These are phyloP conservation scores for Cardiospermum halicacabum DNA, from an alignment of 345 rosid species.

Conservation along the genomic window DNA sequence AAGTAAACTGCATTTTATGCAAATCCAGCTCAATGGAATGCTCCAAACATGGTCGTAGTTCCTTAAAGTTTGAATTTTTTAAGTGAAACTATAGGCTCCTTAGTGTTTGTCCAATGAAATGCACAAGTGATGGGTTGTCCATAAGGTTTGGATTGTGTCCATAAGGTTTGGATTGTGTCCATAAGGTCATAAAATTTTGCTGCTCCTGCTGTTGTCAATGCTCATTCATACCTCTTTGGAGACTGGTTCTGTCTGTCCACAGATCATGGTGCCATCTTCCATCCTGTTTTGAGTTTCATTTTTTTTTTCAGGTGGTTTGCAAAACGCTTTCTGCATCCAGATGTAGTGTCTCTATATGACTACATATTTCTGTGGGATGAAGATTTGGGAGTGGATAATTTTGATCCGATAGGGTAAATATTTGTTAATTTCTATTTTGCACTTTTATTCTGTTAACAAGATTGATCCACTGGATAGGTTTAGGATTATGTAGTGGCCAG, in stretches of 20 bases:
- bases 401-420: constrained; percentile 78
- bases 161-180: constrained; percentile 2
- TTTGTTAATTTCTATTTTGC: constrained; percentile 2
- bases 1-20: no score
- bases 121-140: no score
- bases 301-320: constrained; percentile 87
- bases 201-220: background rate
- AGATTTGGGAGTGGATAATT: constrained; percentile 86
- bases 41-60: no score
- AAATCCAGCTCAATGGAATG: no score
- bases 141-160: constrained; percentile 4
- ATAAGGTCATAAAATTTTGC: background rate
- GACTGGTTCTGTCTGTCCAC: background rate
- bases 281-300: background rate
- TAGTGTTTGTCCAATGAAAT: no score
- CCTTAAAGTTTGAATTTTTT: background rate
- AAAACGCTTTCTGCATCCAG: constrained; percentile 94
- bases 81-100: no score
- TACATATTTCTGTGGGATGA: constrained; percentile 97
- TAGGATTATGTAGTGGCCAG: no score
- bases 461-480: background rate
- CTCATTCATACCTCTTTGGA: background rate
- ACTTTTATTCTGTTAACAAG: background rate
- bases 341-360: constrained; percentile 70
- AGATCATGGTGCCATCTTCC: background rate